Base-by-base conservation (phyloP, 768 basidiomycete species). In the Tricholoma saponaceum region DNA sequence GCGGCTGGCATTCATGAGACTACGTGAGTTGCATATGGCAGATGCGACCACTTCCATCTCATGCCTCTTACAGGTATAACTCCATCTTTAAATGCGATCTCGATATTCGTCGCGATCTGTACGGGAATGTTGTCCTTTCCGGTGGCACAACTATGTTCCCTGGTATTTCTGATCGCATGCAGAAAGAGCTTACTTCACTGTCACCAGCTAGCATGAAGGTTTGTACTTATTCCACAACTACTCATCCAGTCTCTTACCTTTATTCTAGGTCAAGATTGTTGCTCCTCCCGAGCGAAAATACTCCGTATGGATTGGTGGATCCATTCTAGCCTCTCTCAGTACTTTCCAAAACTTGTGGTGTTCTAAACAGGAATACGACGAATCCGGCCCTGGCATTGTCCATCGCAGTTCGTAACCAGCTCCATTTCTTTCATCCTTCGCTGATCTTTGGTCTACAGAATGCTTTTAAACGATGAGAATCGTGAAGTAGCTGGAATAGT, bases 281-380 rank as follows among this genome's bases (percentile, higher is more conserved):
- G 90, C 93, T 59, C 93, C 94, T 52, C 92, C 93, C 55, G 93
- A 96, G 80, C 80, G 93, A 66, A 96, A 92, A 73, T 94, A 94
- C 83, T 93, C 91, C 55, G 94, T 95, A 75, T 97, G 95, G 91
- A 94, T 94, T 65, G 89, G 89, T 77, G 89, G 89, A 58, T 89
- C 87, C 43, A 91, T 90, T 66, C 76, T 91, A 64, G 94, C 93
- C 46, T 94, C 92, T 30, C 83, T 97, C 51, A 89, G 85, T 69
- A 95, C 94, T 65, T 96, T 96, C 94, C 94, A 96, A 79, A 95
- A 94, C 71, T 77, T 95, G 76, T 97, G 95, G 93, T 89, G 89
- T 76, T 86, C 87, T 58, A 92, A 92, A 75, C 90, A 92, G 68
- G 93, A 95, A 77, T 95, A 94, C 75, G 92, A 94, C 71, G 92